Evolutionary conservation across 2,329 filamentous ascomycete species (phyloP).

Genomic region (Xylaria multiplex): DNA sequence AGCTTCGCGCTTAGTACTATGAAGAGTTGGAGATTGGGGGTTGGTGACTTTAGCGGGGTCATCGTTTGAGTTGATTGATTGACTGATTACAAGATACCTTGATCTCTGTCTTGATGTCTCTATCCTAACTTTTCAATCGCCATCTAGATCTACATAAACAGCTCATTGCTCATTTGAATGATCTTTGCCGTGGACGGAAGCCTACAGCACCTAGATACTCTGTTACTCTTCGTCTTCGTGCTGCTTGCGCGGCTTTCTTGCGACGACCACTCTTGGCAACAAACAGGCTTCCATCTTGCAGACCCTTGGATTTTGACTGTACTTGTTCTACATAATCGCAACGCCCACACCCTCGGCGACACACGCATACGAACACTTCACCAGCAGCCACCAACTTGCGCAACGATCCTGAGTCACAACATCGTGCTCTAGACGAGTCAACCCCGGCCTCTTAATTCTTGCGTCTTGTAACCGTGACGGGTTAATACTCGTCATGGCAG

Average conservation of each 20-base stretch:
- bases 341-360: neutral
- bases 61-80: neutral
- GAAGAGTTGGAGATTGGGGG: constrained; percentile 5
- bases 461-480: neutral
- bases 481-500: constrained; percentile 67
- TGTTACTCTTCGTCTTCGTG: neutral
- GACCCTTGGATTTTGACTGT: neutral
- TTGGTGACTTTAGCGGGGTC: constrained; percentile 42
- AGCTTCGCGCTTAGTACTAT: neutral
- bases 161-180: neutral
- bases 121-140: neutral
- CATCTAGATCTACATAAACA: neutral
- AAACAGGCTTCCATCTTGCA: constrained; percentile 19
- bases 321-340: neutral
- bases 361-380: neutral
- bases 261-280: constrained; percentile 15
- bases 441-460: neutral
- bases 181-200: neutral
- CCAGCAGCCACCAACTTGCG: neutral
- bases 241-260: constrained; percentile 13
- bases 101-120: neutral
- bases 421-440: neutral
- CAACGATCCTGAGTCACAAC: constrained; percentile 2
- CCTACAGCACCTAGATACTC: neutral
- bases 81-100: neutral